A percentile compares a stretch with the other conserved stretches of the same genome.
These are phyloP conservation scores for Thyridium curvatum DNA, from an alignment of 2,329 filamentous ascomycete species.

Conservation along the genomic window DNA sequence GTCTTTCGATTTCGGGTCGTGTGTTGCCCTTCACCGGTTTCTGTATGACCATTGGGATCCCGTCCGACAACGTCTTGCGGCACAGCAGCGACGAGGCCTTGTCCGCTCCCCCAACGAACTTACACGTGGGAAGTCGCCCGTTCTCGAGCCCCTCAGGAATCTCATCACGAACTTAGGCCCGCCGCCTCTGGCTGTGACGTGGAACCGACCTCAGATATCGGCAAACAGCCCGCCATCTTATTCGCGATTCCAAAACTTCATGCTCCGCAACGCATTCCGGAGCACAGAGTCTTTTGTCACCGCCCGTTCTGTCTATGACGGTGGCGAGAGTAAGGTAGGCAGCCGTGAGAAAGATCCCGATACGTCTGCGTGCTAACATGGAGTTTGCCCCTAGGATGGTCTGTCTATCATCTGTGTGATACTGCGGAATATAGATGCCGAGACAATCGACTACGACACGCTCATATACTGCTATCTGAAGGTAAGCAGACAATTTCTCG, in stretches of 20 bases:
- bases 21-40: conserved; percentile 61
- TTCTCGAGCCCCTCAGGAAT: conserved; percentile 53
- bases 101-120: conserved; percentile 49
- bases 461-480: conserved; percentile 63
- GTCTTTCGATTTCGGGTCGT: conserved; percentile 64
- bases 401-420: conserved; percentile 65
- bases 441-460: conserved; percentile 59
- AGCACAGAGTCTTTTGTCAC: conserved; percentile 59
- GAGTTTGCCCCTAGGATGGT: conserved; percentile 42
- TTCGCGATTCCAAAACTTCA: conserved; percentile 66
- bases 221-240: conserved; percentile 57
- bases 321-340: conserved; percentile 59
- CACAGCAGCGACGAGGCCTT: conserved; percentile 51
- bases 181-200: conserved; percentile 61
- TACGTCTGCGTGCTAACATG: too few relatives aligned
- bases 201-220: conserved; percentile 62
- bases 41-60: conserved; percentile 69
- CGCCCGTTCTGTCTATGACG: conserved; percentile 62
- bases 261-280: conserved; percentile 62
- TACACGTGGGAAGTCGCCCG: conserved; percentile 43
- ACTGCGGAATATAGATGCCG: conserved; percentile 59
- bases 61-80: conserved; percentile 56
- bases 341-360: neutral
- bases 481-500: conserved; percentile 26
- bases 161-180: conserved; percentile 62